Percentiles rank a stretch among this genome's conserved stretches.
Conservation (phyloP, 2,329 filamentous ascomycete genomes). For the Fusarium illudens region DNA sequence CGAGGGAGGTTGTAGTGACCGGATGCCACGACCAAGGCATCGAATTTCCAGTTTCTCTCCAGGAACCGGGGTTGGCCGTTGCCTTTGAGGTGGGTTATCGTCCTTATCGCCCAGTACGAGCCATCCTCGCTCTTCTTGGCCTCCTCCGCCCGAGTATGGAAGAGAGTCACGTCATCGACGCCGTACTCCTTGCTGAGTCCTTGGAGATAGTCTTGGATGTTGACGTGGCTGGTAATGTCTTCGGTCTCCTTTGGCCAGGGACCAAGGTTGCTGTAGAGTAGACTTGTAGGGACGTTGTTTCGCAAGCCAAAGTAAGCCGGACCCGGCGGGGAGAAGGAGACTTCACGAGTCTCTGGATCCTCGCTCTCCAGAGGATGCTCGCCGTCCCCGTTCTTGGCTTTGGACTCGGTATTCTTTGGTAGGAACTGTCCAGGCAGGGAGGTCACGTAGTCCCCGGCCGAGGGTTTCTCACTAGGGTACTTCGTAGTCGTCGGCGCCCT, state of each 20-base stretch:
- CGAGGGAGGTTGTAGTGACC: slow-evolving; percentile 73
- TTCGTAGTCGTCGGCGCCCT: slow-evolving; percentile 41
- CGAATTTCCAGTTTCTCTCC: slow-evolving; percentile 57
- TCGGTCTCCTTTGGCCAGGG: slow-evolving; percentile 67
- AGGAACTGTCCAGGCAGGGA: slow-evolving; percentile 21
- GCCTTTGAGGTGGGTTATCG: slow-evolving; percentile 52
- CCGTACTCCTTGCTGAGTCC: slow-evolving; percentile 61
- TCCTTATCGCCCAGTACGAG: slow-evolving; percentile 60
- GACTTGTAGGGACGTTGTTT: slow-evolving; percentile 76
- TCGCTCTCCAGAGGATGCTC: not conserved
- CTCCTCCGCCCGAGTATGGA: slow-evolving; percentile 67
- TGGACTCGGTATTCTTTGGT: not conserved
- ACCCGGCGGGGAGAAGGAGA: slow-evolving; percentile 40
- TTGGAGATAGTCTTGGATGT: slow-evolving; percentile 68
- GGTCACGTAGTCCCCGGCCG: slow-evolving; percentile 39
- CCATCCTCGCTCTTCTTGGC: slow-evolving; percentile 54
- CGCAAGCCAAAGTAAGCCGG: slow-evolving; percentile 69
- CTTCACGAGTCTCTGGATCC: slow-evolving; percentile 1
- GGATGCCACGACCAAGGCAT: slow-evolving; percentile 71
- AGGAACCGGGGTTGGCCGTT: slow-evolving; percentile 36
- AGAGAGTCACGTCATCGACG: slow-evolving; percentile 59
- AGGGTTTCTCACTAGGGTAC: slow-evolving; percentile 46
- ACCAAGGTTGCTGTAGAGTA: slow-evolving; percentile 54
- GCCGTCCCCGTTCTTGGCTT: not conserved
- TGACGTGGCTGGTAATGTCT: slow-evolving; percentile 65